These are phyloP conservation scores for Vaccinium vitisidaea DNA, from an alignment of 148 eudicot species.

Conservation along the genomic window DNA sequence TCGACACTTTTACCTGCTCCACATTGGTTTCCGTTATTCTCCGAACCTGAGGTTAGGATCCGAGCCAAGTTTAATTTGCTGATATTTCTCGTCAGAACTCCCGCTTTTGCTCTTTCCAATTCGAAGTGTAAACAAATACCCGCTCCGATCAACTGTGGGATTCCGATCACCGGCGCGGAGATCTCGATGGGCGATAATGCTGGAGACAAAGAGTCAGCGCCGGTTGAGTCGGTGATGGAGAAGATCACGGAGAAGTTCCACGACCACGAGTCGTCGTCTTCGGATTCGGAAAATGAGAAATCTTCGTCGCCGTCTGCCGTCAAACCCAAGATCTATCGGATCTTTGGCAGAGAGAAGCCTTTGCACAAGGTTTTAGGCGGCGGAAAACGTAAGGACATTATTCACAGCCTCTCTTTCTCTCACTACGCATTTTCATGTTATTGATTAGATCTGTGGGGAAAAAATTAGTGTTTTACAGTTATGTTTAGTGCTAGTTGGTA, in stretches of 20 bases:
- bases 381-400: slow-evolving; percentile 41
- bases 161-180: slow-evolving; percentile 7
- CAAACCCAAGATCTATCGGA: slow-evolving; percentile 60
- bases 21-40: slow-evolving; percentile 14
- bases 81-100: not conserved
- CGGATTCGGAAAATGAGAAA: slow-evolving; percentile 41
- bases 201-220: slow-evolving; percentile 31
- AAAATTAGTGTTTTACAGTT: not conserved
- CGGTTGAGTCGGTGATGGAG: slow-evolving; percentile 51
- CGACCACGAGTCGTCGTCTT: slow-evolving; percentile 36
- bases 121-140: not conserved
- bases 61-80: not conserved
- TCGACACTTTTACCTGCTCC: not conserved
- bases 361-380: slow-evolving; percentile 62
- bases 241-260: slow-evolving; percentile 62
- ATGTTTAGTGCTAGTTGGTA: not conserved
- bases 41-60: slow-evolving; percentile 8
- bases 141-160: not conserved
- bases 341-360: slow-evolving; percentile 72
- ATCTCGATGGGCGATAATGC: slow-evolving; percentile 45
- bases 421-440: not conserved
- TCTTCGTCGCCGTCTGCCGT: slow-evolving; percentile 23
- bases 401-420: not conserved
- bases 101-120: not conserved
- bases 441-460: not conserved